phyloP scores from a whole-genome alignment of 257 asterid genomes.

The Striga asiatica region DNA sequence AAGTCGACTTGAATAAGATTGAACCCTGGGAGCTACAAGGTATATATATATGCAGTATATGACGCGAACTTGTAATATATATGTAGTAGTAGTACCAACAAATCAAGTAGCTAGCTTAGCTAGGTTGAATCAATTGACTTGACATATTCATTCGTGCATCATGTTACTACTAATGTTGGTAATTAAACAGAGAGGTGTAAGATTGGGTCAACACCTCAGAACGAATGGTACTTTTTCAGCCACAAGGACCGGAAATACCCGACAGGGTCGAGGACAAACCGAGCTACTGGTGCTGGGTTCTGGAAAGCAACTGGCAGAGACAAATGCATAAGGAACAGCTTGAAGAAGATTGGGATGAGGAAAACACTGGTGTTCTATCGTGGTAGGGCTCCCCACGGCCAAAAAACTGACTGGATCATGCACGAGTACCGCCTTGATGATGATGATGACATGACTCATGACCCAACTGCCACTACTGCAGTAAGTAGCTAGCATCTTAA shows the following conservation, averaged over 20 bases:
- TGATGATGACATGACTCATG: constrained; percentile 34
- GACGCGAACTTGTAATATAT: not conserved
- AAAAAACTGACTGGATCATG: constrained; percentile 90
- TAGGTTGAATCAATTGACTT: too few relatives aligned
- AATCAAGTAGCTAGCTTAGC: too few relatives aligned
- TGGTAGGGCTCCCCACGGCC: constrained; percentile 94
- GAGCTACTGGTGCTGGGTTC: constrained; percentile 83
- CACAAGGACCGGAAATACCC: constrained; percentile 95
- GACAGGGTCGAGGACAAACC: constrained; percentile 72
- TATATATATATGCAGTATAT: constrained; percentile 4
- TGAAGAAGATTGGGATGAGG: constrained; percentile 77
- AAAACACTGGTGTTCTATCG: constrained; percentile 85
- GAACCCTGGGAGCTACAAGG: constrained; percentile 99
- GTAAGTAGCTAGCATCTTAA: constrained; percentile 26
- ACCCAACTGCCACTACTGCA: constrained; percentile 5
- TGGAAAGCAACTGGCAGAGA: constrained; percentile 96
- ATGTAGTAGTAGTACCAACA: too few relatives aligned
- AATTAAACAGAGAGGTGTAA: constrained; percentile 51
- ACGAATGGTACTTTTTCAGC: constrained; percentile 91
- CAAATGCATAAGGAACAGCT: constrained; percentile 68
- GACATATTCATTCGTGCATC: not conserved
- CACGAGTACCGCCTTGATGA: constrained; percentile 82
- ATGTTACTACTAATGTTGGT: too few relatives aligned
- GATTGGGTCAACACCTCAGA: constrained; percentile 87
- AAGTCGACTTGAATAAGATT: constrained; percentile 72